These are phyloP conservation scores for Phtheirospermum japonicum DNA, from an alignment of 257 asterid species.

Conservation along the genomic window DNA sequence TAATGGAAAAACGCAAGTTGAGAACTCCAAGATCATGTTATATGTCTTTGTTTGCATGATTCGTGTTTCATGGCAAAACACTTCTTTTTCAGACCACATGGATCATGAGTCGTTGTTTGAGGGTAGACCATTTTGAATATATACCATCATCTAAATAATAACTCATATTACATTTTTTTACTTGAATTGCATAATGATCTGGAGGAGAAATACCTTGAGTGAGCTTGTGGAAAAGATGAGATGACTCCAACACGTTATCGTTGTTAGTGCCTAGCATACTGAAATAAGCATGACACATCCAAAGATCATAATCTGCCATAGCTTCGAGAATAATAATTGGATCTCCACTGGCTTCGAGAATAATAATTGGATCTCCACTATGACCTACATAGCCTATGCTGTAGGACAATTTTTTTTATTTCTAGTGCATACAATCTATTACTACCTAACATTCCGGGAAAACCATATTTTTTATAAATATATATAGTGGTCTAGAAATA, in stretches of 20 bases:
- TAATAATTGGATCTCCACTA: not conserved
- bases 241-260: not conserved
- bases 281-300: conserved; percentile 6
- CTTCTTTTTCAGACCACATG: not conserved
- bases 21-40: no score
- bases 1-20: no score
- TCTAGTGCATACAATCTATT: no score
- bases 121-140: conserved; percentile 2
- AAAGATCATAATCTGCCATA: not conserved
- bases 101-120: not conserved
- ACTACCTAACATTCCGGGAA: not conserved
- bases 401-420: not conserved
- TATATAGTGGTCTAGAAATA: no score
- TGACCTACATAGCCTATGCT: not conserved
- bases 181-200: not conserved
- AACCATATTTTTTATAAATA: not conserved
- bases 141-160: not conserved
- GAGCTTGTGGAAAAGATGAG: no score
- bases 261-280: not conserved
- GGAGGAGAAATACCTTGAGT: not conserved
- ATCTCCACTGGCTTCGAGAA: no score
- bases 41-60: not conserved
- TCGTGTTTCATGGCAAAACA: not conserved
- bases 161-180: not conserved
- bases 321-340: no score